Percentiles rank a stretch among this genome's conserved stretches.
These are phyloP conservation scores for Oryza glumipatula DNA, from an alignment of 176 grass and related monocot genomes.

Conservation along the genomic window DNA sequence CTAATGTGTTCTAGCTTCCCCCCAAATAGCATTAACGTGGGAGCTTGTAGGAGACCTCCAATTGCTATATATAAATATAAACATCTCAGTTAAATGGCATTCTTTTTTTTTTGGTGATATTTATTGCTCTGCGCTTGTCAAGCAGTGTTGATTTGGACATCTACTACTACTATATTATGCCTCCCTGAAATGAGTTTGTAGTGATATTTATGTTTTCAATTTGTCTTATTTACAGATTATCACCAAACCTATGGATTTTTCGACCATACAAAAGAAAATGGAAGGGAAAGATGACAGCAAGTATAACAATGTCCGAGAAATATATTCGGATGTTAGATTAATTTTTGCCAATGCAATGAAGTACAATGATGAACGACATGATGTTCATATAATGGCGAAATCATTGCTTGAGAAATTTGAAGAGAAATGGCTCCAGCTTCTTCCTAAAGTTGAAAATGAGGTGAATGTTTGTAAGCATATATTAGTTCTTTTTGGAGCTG, in stretches of 20 bases:
- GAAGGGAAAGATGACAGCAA: conserved; percentile 74
- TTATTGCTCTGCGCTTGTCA: background rate
- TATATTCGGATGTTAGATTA: conserved; percentile 90
- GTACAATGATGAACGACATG: conserved; percentile 73
- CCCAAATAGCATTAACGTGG: background rate
- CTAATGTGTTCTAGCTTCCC: background rate
- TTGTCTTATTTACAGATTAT: conserved; percentile 72
- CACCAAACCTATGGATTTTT: conserved; percentile 90
- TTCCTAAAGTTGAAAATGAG: conserved; percentile 89
- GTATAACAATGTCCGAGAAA: conserved; percentile 86
- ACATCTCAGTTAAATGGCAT: background rate
- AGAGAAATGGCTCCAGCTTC: conserved; percentile 80
- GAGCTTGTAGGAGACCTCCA: no score
- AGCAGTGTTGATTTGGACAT: background rate
- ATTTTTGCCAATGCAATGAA: conserved; percentile 96
- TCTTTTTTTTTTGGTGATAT: background rate
- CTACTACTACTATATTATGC: conserved; percentile 2
- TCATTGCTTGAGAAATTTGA: conserved; percentile 88
- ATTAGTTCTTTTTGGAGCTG: background rate
- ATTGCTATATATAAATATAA: no score
- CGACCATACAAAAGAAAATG: conserved; percentile 85
- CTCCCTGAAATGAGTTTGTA: conserved; percentile 13
- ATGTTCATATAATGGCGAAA: conserved; percentile 83
- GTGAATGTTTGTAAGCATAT: conserved; percentile 44
- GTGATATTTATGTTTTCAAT: conserved; percentile 22